Base-by-base conservation (phyloP, 441 rosid genomes). In the Adansonia gregorii region DNA sequence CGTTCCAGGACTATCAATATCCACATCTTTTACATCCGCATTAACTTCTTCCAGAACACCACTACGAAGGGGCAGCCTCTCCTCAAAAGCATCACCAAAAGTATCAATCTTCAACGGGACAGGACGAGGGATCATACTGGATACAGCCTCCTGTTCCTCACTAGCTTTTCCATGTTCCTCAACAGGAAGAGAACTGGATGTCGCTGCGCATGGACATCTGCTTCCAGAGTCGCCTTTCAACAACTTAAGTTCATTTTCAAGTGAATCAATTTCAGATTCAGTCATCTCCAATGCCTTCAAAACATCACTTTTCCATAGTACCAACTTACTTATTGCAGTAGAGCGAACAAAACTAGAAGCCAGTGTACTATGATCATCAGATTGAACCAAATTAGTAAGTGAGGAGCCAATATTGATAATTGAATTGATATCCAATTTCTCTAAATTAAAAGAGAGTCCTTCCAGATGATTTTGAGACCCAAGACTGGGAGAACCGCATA, bases 191-290 rank as follows among this genome's bases (percentile, higher is more conserved):
- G 87, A 87, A 81, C 84, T 71, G 48, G 90, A 86, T 22, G 82
- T 79, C 2, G 81, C 84, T 11, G 82, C 81, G 76, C 76, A 72
- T 49, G 81, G 81, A 65, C 64, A 45, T 41, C 76, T 80, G 72
- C 80, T 82, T 65, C 90, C 84, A 81, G 80, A 75, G 74, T 83
- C 87, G 72, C 79, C 87, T 85, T 82, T 84, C 83, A 93, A 80
- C 3, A 73, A 77, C 89, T 86, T 90, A 1, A 88, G 90, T 82
- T 95, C 94, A 82, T 79, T 93, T 84, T 95, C 99, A 78, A 90
- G 96, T 3, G 84, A 88, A 81, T 95, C 99, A 85, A 97, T 95
- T 87, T 97, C 97, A 46, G 92, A 86, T 78, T 97, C 99, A 1
- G 93, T 92, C 82, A 81, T 78, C 88, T 92, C 98, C 83, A 97